These are phyloP conservation scores for Ustilago nuda DNA, from an alignment of 1,284 basidiomycete genomes.

Conservation along the genomic window DNA sequence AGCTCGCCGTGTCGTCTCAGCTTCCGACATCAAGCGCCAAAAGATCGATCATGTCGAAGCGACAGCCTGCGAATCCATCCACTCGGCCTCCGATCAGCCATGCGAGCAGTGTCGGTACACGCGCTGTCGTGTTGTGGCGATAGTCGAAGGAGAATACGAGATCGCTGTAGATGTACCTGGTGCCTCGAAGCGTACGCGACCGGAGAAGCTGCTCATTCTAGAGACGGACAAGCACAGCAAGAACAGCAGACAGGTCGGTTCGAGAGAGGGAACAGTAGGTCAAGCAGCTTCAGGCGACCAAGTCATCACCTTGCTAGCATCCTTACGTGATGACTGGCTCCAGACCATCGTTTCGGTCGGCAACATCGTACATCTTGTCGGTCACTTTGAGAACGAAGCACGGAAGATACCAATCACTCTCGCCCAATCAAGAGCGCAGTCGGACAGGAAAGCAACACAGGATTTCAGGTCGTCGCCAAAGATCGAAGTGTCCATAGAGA, in stretches of 20 bases:
- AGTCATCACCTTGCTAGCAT: constrained; percentile 32
- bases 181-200: constrained; percentile 15
- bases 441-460: not conserved
- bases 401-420: constrained; percentile 15
- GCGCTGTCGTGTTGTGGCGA: constrained; percentile 28
- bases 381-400: constrained; percentile 35
- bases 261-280: not conserved
- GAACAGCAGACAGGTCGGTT: constrained; percentile 13
- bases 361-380: constrained; percentile 56
- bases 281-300: not conserved
- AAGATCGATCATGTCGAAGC: constrained; percentile 16
- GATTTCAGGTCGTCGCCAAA: not conserved
- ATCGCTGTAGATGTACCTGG: constrained; percentile 1
- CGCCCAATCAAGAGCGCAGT: not conserved
- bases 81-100: not conserved
- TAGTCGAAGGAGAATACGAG: constrained; percentile 29
- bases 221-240: constrained; percentile 20
- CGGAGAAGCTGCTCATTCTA: constrained; percentile 40
- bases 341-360: constrained; percentile 36
- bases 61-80: not conserved
- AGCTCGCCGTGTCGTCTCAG: constrained; percentile 16
- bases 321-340: constrained; percentile 62
- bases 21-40: constrained; percentile 30
- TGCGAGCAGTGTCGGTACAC: constrained; percentile 26
- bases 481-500: constrained; percentile 21